A percentile compares a stretch with the other conserved stretches of the same genome.
Conservation (phyloP, 371 early-diverging fungal genomes). For the Mortierella sp. region DNA sequence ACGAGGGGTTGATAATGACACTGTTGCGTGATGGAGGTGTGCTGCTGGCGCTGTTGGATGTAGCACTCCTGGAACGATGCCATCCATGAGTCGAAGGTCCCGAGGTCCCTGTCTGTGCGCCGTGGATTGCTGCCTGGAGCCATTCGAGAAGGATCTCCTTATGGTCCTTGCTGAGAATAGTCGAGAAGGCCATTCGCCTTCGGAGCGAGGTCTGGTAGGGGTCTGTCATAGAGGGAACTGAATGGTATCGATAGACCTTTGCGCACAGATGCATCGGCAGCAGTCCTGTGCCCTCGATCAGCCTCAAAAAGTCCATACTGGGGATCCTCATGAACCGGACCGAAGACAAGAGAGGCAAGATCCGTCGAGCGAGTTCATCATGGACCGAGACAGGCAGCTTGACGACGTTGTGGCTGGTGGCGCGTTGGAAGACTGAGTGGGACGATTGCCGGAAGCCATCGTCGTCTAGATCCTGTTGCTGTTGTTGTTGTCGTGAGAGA, state of each 20-base stretch:
- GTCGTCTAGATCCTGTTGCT: constrained; percentile 18
- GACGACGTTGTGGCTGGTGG: constrained; percentile 26
- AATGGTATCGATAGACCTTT: constrained; percentile 50
- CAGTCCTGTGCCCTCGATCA: constrained; percentile 53
- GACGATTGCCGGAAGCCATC: constrained; percentile 31
- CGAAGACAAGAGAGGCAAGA: constrained; percentile 30
- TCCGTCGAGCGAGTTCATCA: constrained; percentile 30
- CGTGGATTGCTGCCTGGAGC: constrained; percentile 21
- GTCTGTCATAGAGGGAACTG: constrained; percentile 54
- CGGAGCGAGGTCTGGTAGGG: constrained; percentile 46
- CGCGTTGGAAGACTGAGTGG: constrained; percentile 42
- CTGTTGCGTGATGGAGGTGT: too few species aligned
- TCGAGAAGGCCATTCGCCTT: constrained; percentile 51
- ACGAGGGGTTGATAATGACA: too few species aligned
- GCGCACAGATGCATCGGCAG: constrained; percentile 45
- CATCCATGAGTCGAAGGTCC: not conserved
- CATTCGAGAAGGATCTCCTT: constrained; percentile 42
- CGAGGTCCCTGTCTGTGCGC: not conserved
- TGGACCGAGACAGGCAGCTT: constrained; percentile 29
- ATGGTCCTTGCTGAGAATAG: constrained; percentile 37
- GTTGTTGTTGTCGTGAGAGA: not conserved
- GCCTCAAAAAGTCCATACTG: constrained; percentile 43
- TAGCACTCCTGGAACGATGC: not conserved
- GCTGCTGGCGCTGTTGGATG: not conserved
- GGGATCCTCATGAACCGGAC: constrained; percentile 52